phyloP scores from a whole-genome alignment of 1,139 yeast genomes.

The Ogataea hybrid region DNA sequence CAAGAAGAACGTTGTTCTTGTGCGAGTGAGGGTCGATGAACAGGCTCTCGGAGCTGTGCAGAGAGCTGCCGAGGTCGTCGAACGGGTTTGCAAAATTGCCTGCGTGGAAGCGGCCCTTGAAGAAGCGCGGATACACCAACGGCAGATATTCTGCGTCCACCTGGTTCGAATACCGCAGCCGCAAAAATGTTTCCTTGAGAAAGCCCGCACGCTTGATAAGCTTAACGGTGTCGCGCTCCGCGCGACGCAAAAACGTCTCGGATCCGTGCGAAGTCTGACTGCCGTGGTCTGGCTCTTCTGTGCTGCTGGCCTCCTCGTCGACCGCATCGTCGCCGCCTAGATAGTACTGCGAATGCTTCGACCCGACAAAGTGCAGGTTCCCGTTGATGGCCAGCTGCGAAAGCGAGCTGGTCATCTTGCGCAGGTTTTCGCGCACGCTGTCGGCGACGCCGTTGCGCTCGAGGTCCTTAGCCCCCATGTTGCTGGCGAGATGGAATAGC shows the following conservation, averaged over 20 bases:
- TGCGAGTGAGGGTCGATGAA: conserved; percentile 19
- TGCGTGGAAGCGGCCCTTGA: conserved; percentile 63
- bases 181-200: conserved; percentile 33
- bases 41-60: conserved; percentile 10
- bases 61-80: conserved; percentile 33
- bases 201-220: conserved; percentile 36
- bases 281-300: neutral
- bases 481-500: conserved; percentile 47
- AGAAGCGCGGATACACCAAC: conserved; percentile 65
- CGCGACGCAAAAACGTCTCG: conserved; percentile 36
- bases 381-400: conserved; percentile 64
- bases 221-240: conserved; percentile 38
- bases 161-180: conserved; percentile 33
- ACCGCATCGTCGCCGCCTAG: conserved; percentile 20
- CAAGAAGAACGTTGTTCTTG: conserved; percentile 49
- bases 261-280: conserved; percentile 4
- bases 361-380: conserved; percentile 44
- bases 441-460: conserved; percentile 43
- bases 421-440: conserved; percentile 47
- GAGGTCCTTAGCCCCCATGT: conserved; percentile 52
- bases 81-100: conserved; percentile 76
- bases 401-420: conserved; percentile 49
- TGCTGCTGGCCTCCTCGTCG: neutral
- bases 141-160: conserved; percentile 45
- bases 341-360: conserved; percentile 20